Evolutionary conservation across 2,329 filamentous ascomycete species (phyloP).

Genomic region (Pseudogymnoascus pannorum): DNA sequence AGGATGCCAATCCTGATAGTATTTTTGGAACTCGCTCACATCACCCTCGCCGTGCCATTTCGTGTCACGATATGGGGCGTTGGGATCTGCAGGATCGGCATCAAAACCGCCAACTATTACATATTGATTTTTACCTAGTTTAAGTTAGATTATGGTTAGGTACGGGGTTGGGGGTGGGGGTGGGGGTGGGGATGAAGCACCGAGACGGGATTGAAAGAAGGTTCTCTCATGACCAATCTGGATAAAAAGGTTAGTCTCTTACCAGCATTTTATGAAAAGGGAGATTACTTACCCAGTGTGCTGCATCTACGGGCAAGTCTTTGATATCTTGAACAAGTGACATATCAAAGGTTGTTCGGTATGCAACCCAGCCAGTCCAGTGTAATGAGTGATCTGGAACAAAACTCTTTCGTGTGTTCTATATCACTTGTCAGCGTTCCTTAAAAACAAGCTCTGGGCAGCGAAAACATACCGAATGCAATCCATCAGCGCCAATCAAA

Average conservation of each 20-base stretch:
- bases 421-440: not conserved
- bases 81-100: slow-evolving; percentile 22
- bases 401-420: slow-evolving; percentile 23
- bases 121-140: slow-evolving; percentile 22
- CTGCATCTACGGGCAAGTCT: slow-evolving; percentile 30
- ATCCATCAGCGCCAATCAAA: slow-evolving; percentile 31
- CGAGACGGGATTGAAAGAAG: slow-evolving; percentile 28
- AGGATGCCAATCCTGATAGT: slow-evolving; percentile 30
- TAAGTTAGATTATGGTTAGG: no score
- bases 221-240: slow-evolving; percentile 24
- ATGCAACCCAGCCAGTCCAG: slow-evolving; percentile 33
- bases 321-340: slow-evolving; percentile 28
- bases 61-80: slow-evolving; percentile 18
- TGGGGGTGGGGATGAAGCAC: no score
- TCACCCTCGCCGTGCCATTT: slow-evolving; percentile 27
- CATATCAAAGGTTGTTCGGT: slow-evolving; percentile 31
- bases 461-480: slow-evolving; percentile 29
- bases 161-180: no score
- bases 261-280: no score
- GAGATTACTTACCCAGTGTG: slow-evolving; percentile 26
- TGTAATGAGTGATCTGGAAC: slow-evolving; percentile 26
- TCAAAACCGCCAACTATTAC: slow-evolving; percentile 28
- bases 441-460: not conserved
- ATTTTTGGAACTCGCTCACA: slow-evolving; percentile 14
- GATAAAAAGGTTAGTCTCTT: no score